Evolutionary conservation across 768 basidiomycete genomes (phyloP), one percentile per base, ranked within the genome.

Genomic region (Boletus speciosus): DNA sequence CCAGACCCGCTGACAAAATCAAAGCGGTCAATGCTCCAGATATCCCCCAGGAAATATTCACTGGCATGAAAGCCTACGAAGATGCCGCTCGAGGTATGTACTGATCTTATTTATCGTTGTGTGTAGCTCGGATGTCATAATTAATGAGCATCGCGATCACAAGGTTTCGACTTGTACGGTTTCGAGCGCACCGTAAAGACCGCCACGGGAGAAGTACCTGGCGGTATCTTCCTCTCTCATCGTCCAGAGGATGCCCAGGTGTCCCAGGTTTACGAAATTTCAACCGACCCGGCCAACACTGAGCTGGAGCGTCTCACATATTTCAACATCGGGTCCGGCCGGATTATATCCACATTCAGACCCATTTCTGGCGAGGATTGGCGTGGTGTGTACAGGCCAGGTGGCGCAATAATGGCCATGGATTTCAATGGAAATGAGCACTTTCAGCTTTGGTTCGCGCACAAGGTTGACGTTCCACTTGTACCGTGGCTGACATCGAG

Each of bases 341-440:
- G 76, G 16, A 71, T 60, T 8, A 70, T 77, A 54, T 59, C 59
- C 15, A 47, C 51, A 5, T 73, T 74, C 49, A 19, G n/a, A 31
- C 52, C 73, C 1, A 68, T 77, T 31, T 41, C 41, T 16, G 73
- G 72, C 5, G 76, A 76, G n/a, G 73, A 76, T 51, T 76, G 74
- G 75, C 65, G 72, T 40, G 73, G 75, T 8, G 54, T 66, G 27
- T 70, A 65, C 59, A 73, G 74, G 36, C 51, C 62, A 25, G 71
- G 72, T 14, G 73, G 74, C 7, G 66, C 71, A 1, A 64, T 75
- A 36, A 67, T 76, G 64, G 56, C 69, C 5, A 74, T 76, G 73
- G 74, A 76, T 48, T 70, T 74, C 27, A 68, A 71, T 31, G 74
- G 74, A 45, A 76, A 70, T 37, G 73, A 76, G 39, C 69, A 69